phyloP scores from a whole-genome alignment of 768 basidiomycete genomes.

The Kwoniella botswanensis region DNA sequence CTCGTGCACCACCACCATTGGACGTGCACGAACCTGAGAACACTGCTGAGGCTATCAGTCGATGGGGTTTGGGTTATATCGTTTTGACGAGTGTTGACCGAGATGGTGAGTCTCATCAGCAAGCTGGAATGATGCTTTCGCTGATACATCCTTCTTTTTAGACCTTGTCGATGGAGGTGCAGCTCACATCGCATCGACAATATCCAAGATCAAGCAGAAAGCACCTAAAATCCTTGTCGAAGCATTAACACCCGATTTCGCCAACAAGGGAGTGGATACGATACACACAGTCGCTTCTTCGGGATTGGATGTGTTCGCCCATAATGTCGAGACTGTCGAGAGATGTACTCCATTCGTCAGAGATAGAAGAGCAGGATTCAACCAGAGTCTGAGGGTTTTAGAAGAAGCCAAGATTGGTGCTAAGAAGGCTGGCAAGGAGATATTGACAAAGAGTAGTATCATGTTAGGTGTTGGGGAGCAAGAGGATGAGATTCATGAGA shows the following conservation, averaged over 20 bases:
- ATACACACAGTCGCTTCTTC: constrained; percentile 85
- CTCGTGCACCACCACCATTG: constrained; percentile 80
- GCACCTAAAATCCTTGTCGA: constrained; percentile 96
- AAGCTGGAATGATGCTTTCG: not conserved
- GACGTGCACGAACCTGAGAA: constrained; percentile 97
- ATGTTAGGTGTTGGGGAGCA: constrained; percentile 98
- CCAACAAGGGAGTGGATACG: constrained; percentile 69
- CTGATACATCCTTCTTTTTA: constrained; percentile 52
- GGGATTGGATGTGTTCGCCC: constrained; percentile 95
- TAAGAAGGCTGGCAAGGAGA: constrained; percentile 60
- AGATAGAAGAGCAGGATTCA: constrained; percentile 89
- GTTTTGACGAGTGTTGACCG: constrained; percentile 96
- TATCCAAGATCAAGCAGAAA: constrained; percentile 92
- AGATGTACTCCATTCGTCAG: constrained; percentile 91
- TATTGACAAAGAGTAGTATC: constrained; percentile 94
- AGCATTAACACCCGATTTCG: constrained; percentile 94
- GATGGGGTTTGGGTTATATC: constrained; percentile 98
- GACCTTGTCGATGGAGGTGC: constrained; percentile 92
- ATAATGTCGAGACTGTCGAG: constrained; percentile 97
- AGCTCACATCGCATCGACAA: constrained; percentile 93
- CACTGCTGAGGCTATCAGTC: constrained; percentile 95
- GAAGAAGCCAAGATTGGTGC: constrained; percentile 56
- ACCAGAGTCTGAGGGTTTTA: constrained; percentile 63
- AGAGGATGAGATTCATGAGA: constrained; percentile 77
- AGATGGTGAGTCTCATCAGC: constrained; percentile 70